Evolutionary conservation across 768 basidiomycete genomes (phyloP), one percentile per base, ranked within the genome.

Genomic region (Crepidotus variabilis): DNA sequence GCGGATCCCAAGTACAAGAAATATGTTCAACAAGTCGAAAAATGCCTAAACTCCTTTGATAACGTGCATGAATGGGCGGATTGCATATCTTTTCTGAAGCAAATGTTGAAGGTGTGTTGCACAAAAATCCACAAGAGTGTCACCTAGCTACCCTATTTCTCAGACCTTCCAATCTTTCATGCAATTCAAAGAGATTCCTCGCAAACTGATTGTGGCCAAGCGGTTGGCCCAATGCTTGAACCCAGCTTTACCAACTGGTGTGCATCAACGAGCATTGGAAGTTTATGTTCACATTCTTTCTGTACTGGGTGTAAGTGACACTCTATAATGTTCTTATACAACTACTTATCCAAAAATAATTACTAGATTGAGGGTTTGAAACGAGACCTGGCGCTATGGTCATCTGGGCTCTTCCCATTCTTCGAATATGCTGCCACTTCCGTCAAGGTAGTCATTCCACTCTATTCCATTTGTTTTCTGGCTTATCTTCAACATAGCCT

Each of bases 381-480:
- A 60, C 81, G 84, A 45, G 97, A 99, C 72, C 78, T 99, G 2
- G 79, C 90, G 3, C 76, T 98, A 18, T 99, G 97, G 97, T 94
- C 93, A 0, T 88, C 94, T 3, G 97, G 97, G 6, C 72, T 99
- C 5, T 98, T 99, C 69, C 97, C 97, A 0, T 98, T 98, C 83
- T 98, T 98, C 65, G 94, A 98, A 73, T 98, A 94, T 70, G 94
- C 97, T 9, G 89, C 96, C n/a, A 98, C 95, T n/a, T 94, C 94
- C 18, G 94, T 98, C 56, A 93, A 93, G 81, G 93, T 90, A 61
- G 51, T 73, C n/a, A 56, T 24, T 43, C 28, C 35, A 21, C 16
- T 33, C 10, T 47, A 22, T n/a, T 14, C 11, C n/a, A n/a, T n/a
- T 52, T 35, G 28, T 28, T 47, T 45, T 52, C 28, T 53, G 39